phyloP scores from a whole-genome alignment of 805 yeast genomes.

The Wickerhamiella bombiphila region DNA sequence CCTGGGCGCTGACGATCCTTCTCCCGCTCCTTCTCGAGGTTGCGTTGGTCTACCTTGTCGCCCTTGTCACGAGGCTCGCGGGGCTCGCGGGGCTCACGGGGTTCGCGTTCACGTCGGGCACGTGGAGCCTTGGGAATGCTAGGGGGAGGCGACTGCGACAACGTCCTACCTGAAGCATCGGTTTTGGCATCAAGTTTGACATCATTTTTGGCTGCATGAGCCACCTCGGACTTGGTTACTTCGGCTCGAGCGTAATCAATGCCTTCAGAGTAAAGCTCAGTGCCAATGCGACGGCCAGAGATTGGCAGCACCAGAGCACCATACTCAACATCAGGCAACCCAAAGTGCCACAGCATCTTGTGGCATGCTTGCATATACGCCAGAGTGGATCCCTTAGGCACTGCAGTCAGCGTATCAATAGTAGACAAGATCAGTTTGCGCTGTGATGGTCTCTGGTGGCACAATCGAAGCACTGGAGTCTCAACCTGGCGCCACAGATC shows the following conservation, averaged over 20 bases:
- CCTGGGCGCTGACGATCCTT: slow-evolving; percentile 19
- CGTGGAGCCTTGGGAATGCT: background rate
- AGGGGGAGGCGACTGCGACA: background rate
- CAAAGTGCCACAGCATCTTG: slow-evolving; percentile 66
- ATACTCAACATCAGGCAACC: slow-evolving; percentile 44
- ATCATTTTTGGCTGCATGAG: background rate
- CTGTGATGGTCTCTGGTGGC: slow-evolving; percentile 30
- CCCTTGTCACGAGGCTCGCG: slow-evolving; percentile 2
- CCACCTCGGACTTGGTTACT: background rate
- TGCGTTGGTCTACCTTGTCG: slow-evolving; percentile 4
- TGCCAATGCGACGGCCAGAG: slow-evolving; percentile 34
- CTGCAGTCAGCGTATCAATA: slow-evolving; percentile 45
- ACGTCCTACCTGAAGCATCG: background rate
- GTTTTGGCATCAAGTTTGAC: background rate
- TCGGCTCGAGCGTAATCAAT: slow-evolving; percentile 44
- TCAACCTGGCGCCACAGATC: slow-evolving; percentile 5
- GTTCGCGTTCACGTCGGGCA: background rate
- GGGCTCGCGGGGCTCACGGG: background rate
- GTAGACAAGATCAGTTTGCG: slow-evolving; percentile 39
- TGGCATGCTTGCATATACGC: slow-evolving; percentile 31
- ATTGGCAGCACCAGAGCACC: slow-evolving; percentile 36
- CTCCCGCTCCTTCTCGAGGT: slow-evolving; percentile 3
- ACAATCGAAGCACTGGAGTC: slow-evolving; percentile 16
- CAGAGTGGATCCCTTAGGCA: slow-evolving; percentile 17
- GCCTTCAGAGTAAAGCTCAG: slow-evolving; percentile 44